These are phyloP conservation scores for Quercus phellos DNA, from an alignment of 331 rosid species.

Conservation along the genomic window DNA sequence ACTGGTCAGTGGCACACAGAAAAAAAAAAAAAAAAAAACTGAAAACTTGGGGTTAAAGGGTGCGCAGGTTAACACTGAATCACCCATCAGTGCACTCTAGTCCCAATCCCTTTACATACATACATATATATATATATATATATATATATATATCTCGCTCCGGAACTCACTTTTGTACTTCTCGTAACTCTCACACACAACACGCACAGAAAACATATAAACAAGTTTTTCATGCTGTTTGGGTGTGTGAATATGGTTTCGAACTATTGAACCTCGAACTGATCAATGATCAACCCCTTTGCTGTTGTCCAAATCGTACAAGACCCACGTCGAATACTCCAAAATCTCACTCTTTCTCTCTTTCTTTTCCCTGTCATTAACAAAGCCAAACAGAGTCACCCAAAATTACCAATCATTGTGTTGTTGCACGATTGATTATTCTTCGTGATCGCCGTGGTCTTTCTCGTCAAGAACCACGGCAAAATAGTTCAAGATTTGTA, in stretches of 20 bases:
- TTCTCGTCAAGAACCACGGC: constrained; percentile 24
- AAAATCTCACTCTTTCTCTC: constrained; percentile 16
- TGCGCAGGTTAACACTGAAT: not conserved
- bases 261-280: constrained; percentile 17
- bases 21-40: not conserved
- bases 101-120: not conserved
- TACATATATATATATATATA: too few species aligned
- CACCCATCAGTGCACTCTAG: not conserved
- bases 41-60: not conserved
- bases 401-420: not conserved
- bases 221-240: constrained; percentile 2
- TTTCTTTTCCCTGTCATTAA: constrained; percentile 6
- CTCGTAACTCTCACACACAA: not conserved
- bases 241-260: not conserved
- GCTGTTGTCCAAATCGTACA: constrained; percentile 46
- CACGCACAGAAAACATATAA: too few species aligned
- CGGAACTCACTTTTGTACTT: not conserved
- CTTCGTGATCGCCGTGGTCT: constrained; percentile 22
- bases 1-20: not conserved
- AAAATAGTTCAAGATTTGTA: constrained; percentile 6
- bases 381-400: constrained; percentile 10
- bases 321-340: constrained; percentile 31
- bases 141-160: not conserved
- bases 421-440: not conserved
- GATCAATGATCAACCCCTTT: constrained; percentile 22